Evolutionary conservation across 805 yeast genomes (phyloP), one percentile per base, ranked within the genome.

Genomic region (Hanseniaspora guilliermondii): DNA sequence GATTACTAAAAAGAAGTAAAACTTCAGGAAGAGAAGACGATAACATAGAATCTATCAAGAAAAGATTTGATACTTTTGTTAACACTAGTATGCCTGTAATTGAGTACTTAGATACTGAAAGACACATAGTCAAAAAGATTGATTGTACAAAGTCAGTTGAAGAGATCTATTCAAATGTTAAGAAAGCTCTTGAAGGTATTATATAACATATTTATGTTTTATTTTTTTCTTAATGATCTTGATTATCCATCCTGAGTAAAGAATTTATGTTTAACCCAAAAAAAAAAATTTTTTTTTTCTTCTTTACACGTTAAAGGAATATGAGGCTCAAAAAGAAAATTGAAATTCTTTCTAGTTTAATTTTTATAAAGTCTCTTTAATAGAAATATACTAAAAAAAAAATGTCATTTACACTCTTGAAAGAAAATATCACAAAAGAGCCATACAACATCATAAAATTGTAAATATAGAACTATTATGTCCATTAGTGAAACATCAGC

Each of bases 41-140:
- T 67, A 91, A 91, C 69, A 77, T 84, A 55, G 97, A 89, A 66
- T 81, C 91, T 59, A 89, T 93, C 67, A 81, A 76, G 64, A 89
- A 93, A 72, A 79, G 98, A 68, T 91, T 91, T 73, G 78, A 73
- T 62, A 84, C 91, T 12, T 91, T 91, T 63, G 67, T 82, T 41
- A 94, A 87, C 46, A 88, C 97, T 4, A 82, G 91, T 60, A 83
- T 83, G 86, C 98, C 98, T 4, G 97, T 93, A 16, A 87, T 93
- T 45, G 85, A 89, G 53, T 79, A 86, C 67, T 91, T 76, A 61
- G 87, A 79, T 42, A 75, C 78, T 60, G 83, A 80, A 60, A 78
- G 73, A 55, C 83, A 79, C 64, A 97, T 91, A 19, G 83, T 87
- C 47, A 82, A 78, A 64, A 53, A 41, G 35, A 79, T 91, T 39